Evolutionary conservation across 768 basidiomycete species (phyloP), one percentile per base, ranked within the genome.

Genomic region (Xanthoconium purpureum): DNA sequence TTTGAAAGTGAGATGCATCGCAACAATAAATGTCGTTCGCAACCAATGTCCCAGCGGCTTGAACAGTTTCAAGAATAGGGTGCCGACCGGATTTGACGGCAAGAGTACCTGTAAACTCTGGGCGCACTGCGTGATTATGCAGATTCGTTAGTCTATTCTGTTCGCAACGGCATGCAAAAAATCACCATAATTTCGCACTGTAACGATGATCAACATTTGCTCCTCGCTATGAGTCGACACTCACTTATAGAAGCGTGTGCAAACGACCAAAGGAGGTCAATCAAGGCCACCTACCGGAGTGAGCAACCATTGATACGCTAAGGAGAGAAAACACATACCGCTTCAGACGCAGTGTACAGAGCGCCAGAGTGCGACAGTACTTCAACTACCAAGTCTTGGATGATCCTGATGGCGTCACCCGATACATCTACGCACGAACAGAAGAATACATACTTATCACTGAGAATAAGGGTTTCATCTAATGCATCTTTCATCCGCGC

Each of bases 21-120:
- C 87, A 89, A 63, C 91, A 91, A 64, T 91, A 99, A 1, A 90
- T 85, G 67, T 98, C 96, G 65, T 98, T 98, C 5, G 91, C 81
- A 4, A 98, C 84, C 29, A 94, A 76, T 6, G 79, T 83, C 4
- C 85, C 88, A 0, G 82, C 80, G 1, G 83, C 75, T 57, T 88
- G 84, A 2, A 87, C 76, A 6, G 77, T 84, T 69, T 96, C 92
- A 14, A 96, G 78, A 8, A 97, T 80, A 1, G 96, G 94, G 68
- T 98, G 94, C 3, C 91, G 81, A 1, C 94, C 94, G 0, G 83
- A 80, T 70, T 94, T 95, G 70, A 98, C 87, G 1, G 94, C 93
- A 9, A 94, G 75, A 3, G 91, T 94, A 2, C 86, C 89, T 8
- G 92, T 94, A 65, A 92, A 94, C 63, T 96, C 93, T 1, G 95